Evolutionary conservation across 176 grass and related monocot genomes (phyloP).

Genomic region (Chloris gayana): DNA sequence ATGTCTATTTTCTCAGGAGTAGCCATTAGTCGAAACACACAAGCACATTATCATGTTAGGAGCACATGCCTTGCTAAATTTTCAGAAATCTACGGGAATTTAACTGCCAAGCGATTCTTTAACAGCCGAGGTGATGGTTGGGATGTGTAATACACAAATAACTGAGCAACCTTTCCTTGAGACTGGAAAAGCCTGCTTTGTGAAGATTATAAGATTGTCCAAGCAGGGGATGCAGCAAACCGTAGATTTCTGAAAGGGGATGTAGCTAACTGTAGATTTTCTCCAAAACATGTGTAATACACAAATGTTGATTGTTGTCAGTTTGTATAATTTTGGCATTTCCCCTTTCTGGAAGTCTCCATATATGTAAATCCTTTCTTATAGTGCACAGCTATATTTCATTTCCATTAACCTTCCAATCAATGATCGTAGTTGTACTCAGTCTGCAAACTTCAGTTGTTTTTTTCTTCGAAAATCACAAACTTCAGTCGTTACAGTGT

Average conservation of each 20-base stretch:
- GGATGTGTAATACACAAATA: slow-evolving; percentile 62
- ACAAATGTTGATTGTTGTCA: neutral
- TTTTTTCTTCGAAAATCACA: no score
- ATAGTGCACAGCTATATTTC: neutral
- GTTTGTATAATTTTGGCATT: slow-evolving; percentile 12
- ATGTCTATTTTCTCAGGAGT: slow-evolving; percentile 94
- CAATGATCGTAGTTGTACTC: neutral
- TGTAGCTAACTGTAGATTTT: no score
- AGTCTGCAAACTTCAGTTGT: slow-evolving; percentile 7
- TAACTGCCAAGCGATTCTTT: slow-evolving; percentile 66
- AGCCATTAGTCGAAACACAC: slow-evolving; percentile 76
- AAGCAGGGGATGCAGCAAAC: neutral
- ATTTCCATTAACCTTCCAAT: neutral
- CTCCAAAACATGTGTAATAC: no score
- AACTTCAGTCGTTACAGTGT: slow-evolving; percentile 2
- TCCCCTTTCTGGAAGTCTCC: neutral
- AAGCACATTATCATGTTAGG: slow-evolving; percentile 74
- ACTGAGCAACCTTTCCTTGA: neutral
- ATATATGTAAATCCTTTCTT: neutral
- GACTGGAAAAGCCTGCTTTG: slow-evolving; percentile 18
- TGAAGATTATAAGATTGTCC: slow-evolving; percentile 19
- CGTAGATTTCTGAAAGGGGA: no score
- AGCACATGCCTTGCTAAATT: slow-evolving; percentile 77
- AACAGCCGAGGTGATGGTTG: slow-evolving; percentile 68
- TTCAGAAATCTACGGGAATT: slow-evolving; percentile 75